These are phyloP conservation scores for Porpolomopsis calyptriformis DNA, from an alignment of 768 basidiomycete genomes.

Conservation along the genomic window DNA sequence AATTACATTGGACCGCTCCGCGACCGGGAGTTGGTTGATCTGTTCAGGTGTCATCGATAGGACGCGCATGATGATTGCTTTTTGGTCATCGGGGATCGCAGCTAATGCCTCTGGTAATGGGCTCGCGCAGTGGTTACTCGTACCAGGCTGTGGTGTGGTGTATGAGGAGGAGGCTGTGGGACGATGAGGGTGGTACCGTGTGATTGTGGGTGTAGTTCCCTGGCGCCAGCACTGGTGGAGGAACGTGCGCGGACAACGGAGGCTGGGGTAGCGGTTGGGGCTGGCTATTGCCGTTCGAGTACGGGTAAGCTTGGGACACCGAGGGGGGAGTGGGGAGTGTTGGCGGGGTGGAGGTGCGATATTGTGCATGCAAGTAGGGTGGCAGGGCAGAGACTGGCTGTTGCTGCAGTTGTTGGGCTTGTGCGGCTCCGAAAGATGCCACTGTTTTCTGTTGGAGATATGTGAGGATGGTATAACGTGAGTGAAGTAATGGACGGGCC, in stretches of 20 bases:
- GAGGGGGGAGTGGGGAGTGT: too few species aligned
- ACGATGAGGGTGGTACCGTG: constrained; percentile 10
- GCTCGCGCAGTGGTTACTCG: constrained; percentile 11
- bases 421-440: too few species aligned
- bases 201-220: not conserved
- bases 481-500: too few species aligned
- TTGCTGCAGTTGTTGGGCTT: too few species aligned
- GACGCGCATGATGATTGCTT: constrained; percentile 71
- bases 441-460: too few species aligned
- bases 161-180: constrained; percentile 16
- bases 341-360: too few species aligned
- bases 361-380: too few species aligned
- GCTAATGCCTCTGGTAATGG: constrained; percentile 48
- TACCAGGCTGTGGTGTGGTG: constrained; percentile 17
- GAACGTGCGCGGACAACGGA: constrained; percentile 7
- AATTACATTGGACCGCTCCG: constrained; percentile 67
- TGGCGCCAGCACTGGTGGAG: constrained; percentile 5
- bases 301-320: too few species aligned
- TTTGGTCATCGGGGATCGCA: constrained; percentile 58
- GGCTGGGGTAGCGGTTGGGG: not conserved
- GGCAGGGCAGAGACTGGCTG: too few species aligned
- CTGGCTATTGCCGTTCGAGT: too few species aligned
- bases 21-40: constrained; percentile 60
- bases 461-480: too few species aligned
- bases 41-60: constrained; percentile 78